These are phyloP conservation scores for Micromonas commoda DNA, from an alignment of 139 green algal genomes.

Conservation along the genomic window DNA sequence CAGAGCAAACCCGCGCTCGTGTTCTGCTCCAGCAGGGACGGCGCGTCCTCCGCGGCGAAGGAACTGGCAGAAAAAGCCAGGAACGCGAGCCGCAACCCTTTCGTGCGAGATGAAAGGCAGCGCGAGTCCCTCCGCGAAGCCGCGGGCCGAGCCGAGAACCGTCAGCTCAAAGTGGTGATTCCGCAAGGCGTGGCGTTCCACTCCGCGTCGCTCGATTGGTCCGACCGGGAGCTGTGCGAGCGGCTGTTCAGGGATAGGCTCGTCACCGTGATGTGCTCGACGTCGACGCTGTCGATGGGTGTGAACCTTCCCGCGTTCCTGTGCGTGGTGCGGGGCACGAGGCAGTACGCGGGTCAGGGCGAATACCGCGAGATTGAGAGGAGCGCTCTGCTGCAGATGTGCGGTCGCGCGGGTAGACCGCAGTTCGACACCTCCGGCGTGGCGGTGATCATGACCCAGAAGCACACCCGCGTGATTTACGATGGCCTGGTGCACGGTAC, in stretches of 20 bases:
- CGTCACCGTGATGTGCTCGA: conserved; percentile 74
- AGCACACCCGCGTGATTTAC: conserved; percentile 63
- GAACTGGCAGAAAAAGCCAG: conserved; percentile 44
- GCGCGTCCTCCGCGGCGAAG: conserved; percentile 59
- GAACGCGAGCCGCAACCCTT: not conserved
- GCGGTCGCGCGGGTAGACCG: conserved; percentile 65
- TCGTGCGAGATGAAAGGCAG: not conserved
- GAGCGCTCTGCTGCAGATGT: conserved; percentile 58
- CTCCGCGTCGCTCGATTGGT: conserved; percentile 61
- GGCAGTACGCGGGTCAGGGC: not conserved
- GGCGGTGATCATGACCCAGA: conserved; percentile 84
- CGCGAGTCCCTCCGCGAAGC: not conserved
- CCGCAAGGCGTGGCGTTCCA: conserved; percentile 72
- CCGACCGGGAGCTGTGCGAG: conserved; percentile 67
- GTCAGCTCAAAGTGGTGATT: conserved; percentile 11
- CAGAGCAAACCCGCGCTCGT: conserved; percentile 69
- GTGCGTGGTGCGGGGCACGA: conserved; percentile 16
- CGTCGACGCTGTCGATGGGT: conserved; percentile 78
- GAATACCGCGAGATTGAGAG: not conserved
- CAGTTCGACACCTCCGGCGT: conserved; percentile 81
- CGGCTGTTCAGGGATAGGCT: conserved; percentile 52
- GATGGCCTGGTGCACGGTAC: conserved; percentile 97
- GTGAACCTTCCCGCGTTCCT: conserved; percentile 87
- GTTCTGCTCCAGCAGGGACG: conserved; percentile 87
- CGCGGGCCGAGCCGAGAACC: not conserved